Base-by-base conservation (phyloP, 2,329 filamentous ascomycete species). In the Aspergillus candidus region DNA sequence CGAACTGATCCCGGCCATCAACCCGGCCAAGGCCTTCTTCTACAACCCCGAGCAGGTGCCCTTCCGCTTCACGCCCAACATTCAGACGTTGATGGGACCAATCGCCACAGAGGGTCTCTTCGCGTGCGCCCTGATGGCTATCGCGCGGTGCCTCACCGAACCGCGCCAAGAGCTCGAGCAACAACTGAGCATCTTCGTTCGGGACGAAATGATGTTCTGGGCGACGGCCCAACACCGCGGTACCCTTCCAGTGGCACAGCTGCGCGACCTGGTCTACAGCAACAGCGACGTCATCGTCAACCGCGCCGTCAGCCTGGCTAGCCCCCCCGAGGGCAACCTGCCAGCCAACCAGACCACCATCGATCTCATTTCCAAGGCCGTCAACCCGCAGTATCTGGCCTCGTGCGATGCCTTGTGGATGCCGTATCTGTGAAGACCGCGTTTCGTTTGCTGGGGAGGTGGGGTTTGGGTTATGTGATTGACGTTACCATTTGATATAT, bases 201-300 rank as follows among this genome's bases (percentile, higher is more conserved):
- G 93, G 6, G 93, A 99, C 60, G 93, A 99, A 70, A 94, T 98
- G 79, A 90, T 91, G 53, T 94, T 90, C 71, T 98, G 93, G 93
- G 90, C 90, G 56, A 94, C 86, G 3, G 85, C 82, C 52, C 78
- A 82, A 50, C 87, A 94, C 62, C 80, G 88, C 36, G 67, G 72
- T 5, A 65, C 70, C 18, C 73, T 84, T 55, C 78, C 76, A 34
- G 83, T 88, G 47, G 79, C 76, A 29, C 82, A 87, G 61, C 73
- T 94, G 38, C 75, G 87, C 15, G 87, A 93, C 46, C 79, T 83
- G 51, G 90, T 95, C 30, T 83, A 89, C 68, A 74, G 79, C 41
- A 98, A 98, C 66, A 88, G 84, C 54, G 89, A 96, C 47, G 78
- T 88, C 55, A 89, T 98, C 47, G 89, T 96, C 41, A 95, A 94